Base-by-base conservation (phyloP, 1,284 basidiomycete species). In the Apiotrichum porosum region DNA sequence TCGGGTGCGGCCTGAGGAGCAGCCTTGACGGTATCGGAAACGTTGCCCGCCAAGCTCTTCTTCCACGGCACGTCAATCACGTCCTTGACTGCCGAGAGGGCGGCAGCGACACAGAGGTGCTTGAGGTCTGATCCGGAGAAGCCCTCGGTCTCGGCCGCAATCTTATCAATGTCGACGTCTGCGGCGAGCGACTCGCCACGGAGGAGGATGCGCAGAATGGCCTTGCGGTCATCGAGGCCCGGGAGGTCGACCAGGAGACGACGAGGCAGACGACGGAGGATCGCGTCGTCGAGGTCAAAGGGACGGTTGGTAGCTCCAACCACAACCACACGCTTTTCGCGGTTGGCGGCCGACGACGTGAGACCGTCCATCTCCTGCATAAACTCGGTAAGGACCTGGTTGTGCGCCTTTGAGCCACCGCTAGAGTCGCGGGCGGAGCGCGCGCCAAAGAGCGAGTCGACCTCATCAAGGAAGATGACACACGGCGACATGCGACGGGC, bases 291-390 rank as follows among this genome's bases (percentile, higher is more conserved):
- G 23, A 74, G 56, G 48, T 71, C 69, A 53, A 77, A 78, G 5
- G 75, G 78, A 52, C 79, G 75, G 69, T 97, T 97, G 1, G 93
- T 97, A 3, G 93, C 93, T 28, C 93, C 93, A 51, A 97, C 91
- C 40, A 97, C 86, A 41, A 95, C 85, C 43, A 97, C 84, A 54
- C 82, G 85, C 64, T 84, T 84, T 58, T 89, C 88, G 62, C 80
- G 80, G 24, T 82, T 84, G 9, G 84, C 81, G 63, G 82, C 59
- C 5, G 71, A 68, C 5, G 72, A 73, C 22, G 57, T 88, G 49
- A 94, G 74, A 3, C 93, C 93, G 63, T 97, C 93, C 92, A 97
- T 97, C 68, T 95, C 92, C 68, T 97, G 92, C 93, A 97, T 97
- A 69, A 97, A 93, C 68, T 97, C 92, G 18, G 73, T 75, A 28